phyloP scores from a whole-genome alignment of 495 filamentous ascomycete species.

The Cryomyces minteri region DNA sequence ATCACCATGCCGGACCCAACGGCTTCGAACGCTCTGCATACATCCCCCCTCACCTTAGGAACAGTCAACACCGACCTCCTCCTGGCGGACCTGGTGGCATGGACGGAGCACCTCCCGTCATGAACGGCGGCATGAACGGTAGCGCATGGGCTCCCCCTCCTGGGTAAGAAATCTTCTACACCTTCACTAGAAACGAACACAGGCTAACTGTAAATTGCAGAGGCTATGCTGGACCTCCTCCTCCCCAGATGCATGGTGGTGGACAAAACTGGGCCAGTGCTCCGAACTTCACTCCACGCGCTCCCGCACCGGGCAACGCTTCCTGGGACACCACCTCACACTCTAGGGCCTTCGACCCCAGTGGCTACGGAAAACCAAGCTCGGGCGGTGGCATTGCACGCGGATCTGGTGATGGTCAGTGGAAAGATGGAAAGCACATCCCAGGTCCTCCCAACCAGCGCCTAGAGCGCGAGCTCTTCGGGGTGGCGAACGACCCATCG shows the following conservation, averaged over 20 bases:
- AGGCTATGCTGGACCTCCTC: constrained; percentile 6
- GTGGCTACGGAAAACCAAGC: constrained; percentile 49
- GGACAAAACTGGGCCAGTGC: constrained; percentile 57
- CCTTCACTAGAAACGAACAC: too few species aligned
- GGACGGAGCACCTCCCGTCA: constrained; percentile 7
- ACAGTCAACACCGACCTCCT: constrained; percentile 8
- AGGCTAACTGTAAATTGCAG: too few species aligned
- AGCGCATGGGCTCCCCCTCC: constrained; percentile 34
- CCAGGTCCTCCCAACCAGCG: constrained; percentile 75
- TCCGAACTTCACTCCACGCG: constrained; percentile 50
- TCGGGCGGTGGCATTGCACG: constrained; percentile 35
- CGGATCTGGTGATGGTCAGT: constrained; percentile 85
- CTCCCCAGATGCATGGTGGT: constrained; percentile 23
- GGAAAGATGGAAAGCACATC: constrained; percentile 92
- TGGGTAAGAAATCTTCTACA: constrained; percentile 1
- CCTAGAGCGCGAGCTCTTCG: constrained; percentile 89
- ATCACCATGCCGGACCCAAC: constrained; percentile 39
- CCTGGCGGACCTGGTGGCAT: background rate
- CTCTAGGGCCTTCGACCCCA: constrained; percentile 37
- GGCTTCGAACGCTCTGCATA: constrained; percentile 51
- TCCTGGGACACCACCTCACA: constrained; percentile 13
- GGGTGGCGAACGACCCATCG: constrained; percentile 76
- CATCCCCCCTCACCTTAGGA: constrained; percentile 88
- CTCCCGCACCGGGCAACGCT: constrained; percentile 2
- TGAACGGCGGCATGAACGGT: constrained; percentile 20